Conservation (phyloP, 495 filamentous ascomycete species). For the Diplogelasinospora grovesii region DNA sequence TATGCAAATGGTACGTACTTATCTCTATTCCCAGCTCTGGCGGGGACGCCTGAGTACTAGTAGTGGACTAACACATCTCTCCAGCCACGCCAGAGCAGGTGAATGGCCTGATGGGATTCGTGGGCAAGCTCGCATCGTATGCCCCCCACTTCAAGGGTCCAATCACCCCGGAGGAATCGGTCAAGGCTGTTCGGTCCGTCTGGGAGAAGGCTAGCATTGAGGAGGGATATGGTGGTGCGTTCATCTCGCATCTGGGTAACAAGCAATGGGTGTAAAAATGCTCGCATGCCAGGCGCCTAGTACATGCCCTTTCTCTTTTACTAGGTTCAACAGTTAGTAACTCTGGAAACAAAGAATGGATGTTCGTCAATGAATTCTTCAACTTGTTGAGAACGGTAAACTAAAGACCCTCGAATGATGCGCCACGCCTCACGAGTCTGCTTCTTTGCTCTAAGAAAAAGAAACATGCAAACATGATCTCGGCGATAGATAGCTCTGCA, state of each 20-base stretch:
- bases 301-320: no score
- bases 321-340: no score
- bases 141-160: slow-evolving; percentile 46
- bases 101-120: slow-evolving; percentile 17
- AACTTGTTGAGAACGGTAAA: no score
- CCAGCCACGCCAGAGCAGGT: slow-evolving; percentile 36
- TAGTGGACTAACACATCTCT: slow-evolving; percentile 1
- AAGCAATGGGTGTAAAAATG: slow-evolving; percentile 3
- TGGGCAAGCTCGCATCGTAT: slow-evolving; percentile 34
- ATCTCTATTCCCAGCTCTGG: not conserved
- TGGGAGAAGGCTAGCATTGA: slow-evolving; percentile 42
- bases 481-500: no score
- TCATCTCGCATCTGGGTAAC: slow-evolving; percentile 39
- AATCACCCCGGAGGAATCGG: slow-evolving; percentile 34
- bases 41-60: no score
- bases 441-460: no score
- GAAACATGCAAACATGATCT: no score
- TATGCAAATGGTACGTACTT: slow-evolving; percentile 18
- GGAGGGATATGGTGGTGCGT: slow-evolving; percentile 42
- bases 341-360: no score
- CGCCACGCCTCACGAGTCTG: no score
- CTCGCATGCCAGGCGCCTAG: no score
- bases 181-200: slow-evolving; percentile 30
- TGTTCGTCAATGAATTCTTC: no score
- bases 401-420: no score